phyloP scores from a whole-genome alignment of 345 rosid species.

The Salix arbutifolia region DNA sequence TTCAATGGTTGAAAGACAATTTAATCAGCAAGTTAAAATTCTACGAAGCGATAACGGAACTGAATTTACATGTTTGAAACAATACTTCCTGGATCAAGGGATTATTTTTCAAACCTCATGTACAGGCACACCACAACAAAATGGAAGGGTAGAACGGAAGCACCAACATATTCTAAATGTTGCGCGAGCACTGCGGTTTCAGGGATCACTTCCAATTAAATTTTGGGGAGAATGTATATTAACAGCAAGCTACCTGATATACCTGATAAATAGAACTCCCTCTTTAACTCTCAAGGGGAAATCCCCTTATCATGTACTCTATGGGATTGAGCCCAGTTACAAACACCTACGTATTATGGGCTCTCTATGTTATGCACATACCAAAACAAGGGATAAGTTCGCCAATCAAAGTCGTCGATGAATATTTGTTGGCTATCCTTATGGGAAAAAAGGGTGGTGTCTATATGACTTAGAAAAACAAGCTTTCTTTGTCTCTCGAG shows the following conservation, averaged over 20 bases:
- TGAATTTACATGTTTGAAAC: too few relatives aligned
- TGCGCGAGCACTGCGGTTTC: background rate
- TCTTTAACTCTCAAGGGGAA: background rate
- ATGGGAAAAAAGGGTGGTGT: too few relatives aligned
- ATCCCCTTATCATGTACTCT: background rate
- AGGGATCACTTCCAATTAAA: background rate
- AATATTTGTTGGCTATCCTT: background rate
- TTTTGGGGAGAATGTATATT: background rate
- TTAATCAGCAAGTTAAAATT: too few relatives aligned
- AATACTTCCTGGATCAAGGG: too few relatives aligned
- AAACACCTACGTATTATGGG: background rate
- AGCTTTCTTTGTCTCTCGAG: too few relatives aligned
- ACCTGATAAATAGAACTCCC: background rate
- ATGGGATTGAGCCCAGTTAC: background rate
- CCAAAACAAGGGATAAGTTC: background rate
- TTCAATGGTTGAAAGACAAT: too few relatives aligned
- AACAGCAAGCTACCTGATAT: background rate
- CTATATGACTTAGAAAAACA: too few relatives aligned
- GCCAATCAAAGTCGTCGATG: background rate
- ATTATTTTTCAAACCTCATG: background rate
- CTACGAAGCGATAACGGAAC: too few relatives aligned
- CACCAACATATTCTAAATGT: background rate
- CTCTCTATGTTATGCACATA: background rate
- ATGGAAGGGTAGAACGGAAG: conserved; percentile 4
- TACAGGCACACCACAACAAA: conserved; percentile 11